Evolutionary conservation across 2,329 filamentous ascomycete species (phyloP), one percentile per base, ranked within the genome.

Genomic region (Plectosphaerella plurivora): DNA sequence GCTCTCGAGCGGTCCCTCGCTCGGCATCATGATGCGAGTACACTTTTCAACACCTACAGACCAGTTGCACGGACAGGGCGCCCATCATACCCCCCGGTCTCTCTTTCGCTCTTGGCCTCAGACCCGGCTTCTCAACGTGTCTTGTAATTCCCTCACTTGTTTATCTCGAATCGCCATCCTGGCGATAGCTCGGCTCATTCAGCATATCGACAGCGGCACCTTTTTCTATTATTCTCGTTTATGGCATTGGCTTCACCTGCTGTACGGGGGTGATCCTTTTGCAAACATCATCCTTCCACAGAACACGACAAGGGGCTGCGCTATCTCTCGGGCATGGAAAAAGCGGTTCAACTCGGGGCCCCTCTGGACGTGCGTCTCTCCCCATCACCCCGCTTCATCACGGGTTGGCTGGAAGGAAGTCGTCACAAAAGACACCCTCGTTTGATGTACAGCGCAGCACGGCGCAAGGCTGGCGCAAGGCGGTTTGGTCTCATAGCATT

Each of bases 371-470:
- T 33, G 48, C 53, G 47, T 55, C 54, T 44, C 53, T 53, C 24
- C 39, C 39, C 39, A 15, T 49, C 52, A 46, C 50, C 16, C 37
- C 3, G 37, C 33, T 53, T 54, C 50, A 14, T 47, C 47, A 49
- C 28, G 2, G 49, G 51, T 50, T 53, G 45, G 45, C 50, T 49
- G 47, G 39, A 47, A 53, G 53, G 50, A 55, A 56, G 51, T 14
- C 48, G 28, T 35, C 45, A 57, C 55, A 57, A 55, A 54, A 55
- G 49, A 57, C 54, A 57, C 53, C 28, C 55, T 56, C 56, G 66
- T 65, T 63, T 64, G 28, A 63, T 63, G 65, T 68, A 63, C 62
- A 67, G 68, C 68, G 65, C 68, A 67, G 64, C 65, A 68, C 61
- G 65, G 68, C 68, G 69, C 67, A 67, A 55, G 63, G 62, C 62